A percentile compares a stretch with the other conserved stretches of the same genome.
Evolutionary conservation across 179 eudicot genomes (phyloP).

Genomic region (Silene vulgaris): DNA sequence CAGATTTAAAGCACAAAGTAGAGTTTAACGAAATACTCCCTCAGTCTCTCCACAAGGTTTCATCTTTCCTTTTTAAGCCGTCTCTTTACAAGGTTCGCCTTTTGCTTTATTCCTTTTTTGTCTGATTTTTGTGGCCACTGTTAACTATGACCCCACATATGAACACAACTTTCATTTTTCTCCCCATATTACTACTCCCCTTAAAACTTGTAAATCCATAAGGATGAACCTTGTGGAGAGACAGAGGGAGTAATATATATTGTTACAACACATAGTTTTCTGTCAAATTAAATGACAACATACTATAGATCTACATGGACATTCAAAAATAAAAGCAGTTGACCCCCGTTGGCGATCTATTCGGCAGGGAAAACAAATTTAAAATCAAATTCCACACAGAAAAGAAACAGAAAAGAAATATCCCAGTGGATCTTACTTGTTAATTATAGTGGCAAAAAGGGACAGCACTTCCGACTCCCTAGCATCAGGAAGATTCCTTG

Average conservation of each 20-base stretch:
- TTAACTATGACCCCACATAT: too few relatives aligned
- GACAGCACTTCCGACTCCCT: slow-evolving; percentile 98
- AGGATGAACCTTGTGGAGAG: too few relatives aligned
- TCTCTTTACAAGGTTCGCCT: too few relatives aligned
- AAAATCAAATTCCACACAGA: neutral
- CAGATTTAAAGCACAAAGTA: neutral
- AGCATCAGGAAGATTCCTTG: slow-evolving; percentile 95
- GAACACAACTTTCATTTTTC: too few relatives aligned
- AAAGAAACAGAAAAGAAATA: too few relatives aligned
- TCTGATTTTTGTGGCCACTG: too few relatives aligned
- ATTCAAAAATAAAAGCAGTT: neutral
- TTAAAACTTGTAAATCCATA: too few relatives aligned
- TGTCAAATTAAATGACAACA: neutral
- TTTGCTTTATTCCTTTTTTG: too few relatives aligned
- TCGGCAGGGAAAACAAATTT: neutral
- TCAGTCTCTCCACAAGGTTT: neutral
- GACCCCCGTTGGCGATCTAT: neutral
- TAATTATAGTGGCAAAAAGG: slow-evolving; percentile 91
- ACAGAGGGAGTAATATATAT: too few relatives aligned
- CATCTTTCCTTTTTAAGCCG: too few relatives aligned
- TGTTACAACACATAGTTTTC: too few relatives aligned
- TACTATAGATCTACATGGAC: neutral
- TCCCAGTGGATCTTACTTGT: slow-evolving; percentile 51
- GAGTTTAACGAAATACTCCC: neutral
- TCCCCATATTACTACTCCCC: too few relatives aligned